These are phyloP conservation scores for Amylocystis lapponica DNA, from an alignment of 768 basidiomycete genomes.

Conservation along the genomic window DNA sequence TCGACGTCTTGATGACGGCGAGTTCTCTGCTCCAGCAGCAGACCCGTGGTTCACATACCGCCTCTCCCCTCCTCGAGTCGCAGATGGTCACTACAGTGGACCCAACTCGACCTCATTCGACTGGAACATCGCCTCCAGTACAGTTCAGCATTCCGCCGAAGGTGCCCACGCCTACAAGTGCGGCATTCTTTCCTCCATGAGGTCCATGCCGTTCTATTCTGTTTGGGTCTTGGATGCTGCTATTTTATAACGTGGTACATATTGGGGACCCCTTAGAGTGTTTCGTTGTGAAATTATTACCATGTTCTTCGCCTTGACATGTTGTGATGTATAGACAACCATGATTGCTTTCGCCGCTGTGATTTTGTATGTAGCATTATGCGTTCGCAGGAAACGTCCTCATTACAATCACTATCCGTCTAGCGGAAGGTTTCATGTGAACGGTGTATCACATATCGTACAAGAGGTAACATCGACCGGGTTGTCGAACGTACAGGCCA, in stretches of 20 bases:
- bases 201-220: background rate
- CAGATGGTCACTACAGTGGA: conserved; percentile 20
- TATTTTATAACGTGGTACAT: conserved; percentile 5
- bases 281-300: background rate
- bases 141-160: conserved; percentile 9
- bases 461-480: conserved; percentile 28
- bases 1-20: conserved; percentile 76
- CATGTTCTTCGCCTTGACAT: background rate
- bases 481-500: conserved; percentile 57
- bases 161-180: background rate
- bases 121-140: conserved; percentile 19
- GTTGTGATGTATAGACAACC: conserved; percentile 1
- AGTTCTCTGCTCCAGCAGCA: conserved; percentile 45
- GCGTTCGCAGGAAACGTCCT: background rate
- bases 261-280: conserved; percentile 2
- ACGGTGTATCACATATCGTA: conserved; percentile 23
- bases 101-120: conserved; percentile 30
- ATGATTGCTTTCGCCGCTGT: conserved; percentile 5
- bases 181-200: conserved; percentile 14
- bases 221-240: background rate
- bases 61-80: background rate
- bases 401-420: background rate
- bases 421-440: conserved; percentile 3
- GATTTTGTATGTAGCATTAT: conserved; percentile 2
- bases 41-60: conserved; percentile 15